These are phyloP conservation scores for Globisporangium ultimum DNA, from an alignment of 352 stramenopile genomes.

Conservation along the genomic window DNA sequence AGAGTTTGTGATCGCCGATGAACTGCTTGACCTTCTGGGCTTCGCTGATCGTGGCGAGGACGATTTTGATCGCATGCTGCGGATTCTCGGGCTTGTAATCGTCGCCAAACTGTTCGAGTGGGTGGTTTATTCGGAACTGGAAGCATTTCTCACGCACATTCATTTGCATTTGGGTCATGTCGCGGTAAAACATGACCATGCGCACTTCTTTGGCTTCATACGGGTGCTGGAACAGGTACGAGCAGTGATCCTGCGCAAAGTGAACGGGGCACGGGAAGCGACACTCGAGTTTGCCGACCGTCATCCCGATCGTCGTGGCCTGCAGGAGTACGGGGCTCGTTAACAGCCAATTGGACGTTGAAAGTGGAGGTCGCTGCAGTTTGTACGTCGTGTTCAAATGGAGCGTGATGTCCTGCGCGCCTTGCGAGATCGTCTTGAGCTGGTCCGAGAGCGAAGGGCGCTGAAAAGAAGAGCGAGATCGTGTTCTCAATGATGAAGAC, in stretches of 20 bases:
- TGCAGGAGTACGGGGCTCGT: constrained; percentile 19
- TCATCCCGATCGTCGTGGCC: constrained; percentile 45
- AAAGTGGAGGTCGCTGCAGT: constrained; percentile 17
- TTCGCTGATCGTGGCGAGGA: constrained; percentile 48
- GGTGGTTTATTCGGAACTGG: constrained; percentile 38
- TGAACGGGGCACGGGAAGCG: constrained; percentile 56
- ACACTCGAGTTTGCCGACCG: constrained; percentile 54
- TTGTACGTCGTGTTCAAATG: constrained; percentile 46
- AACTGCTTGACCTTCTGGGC: constrained; percentile 38
- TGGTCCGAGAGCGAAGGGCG: constrained; percentile 63
- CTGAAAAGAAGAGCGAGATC: constrained; percentile 6
- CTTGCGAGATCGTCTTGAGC: constrained; percentile 51
- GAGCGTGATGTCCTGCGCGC: constrained; percentile 42
- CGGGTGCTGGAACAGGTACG: constrained; percentile 73
- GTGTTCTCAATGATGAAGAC: not conserved
- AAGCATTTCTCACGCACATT: constrained; percentile 36
- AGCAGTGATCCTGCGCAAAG: constrained; percentile 48
- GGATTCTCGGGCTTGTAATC: constrained; percentile 59
- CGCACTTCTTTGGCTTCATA: constrained; percentile 60
- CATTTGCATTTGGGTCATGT: constrained; percentile 54
- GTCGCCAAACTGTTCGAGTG: constrained; percentile 55
- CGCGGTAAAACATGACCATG: constrained; percentile 77
- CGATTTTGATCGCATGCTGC: constrained; percentile 54
- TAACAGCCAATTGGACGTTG: not conserved
- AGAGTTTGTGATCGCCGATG: constrained; percentile 14